Conservation (phyloP, 345 rosid species). For the Cardamine chenopodiifolia region DNA sequence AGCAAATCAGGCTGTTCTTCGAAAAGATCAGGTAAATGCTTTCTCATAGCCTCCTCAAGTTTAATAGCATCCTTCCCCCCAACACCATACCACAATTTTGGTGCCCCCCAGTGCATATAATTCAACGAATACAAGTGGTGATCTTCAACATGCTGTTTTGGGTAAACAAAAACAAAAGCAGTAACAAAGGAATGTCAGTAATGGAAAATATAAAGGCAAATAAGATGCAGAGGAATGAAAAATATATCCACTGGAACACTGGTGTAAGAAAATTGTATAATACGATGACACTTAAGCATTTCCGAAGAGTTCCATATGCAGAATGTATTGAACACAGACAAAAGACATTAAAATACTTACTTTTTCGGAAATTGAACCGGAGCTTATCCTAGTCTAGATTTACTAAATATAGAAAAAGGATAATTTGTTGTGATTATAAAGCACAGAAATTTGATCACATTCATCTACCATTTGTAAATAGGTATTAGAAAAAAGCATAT, state of each 20-base stretch:
- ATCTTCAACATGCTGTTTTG: constrained; percentile 94
- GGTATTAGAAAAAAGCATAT: constrained; percentile 9
- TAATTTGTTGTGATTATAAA: background rate
- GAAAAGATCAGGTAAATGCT: constrained; percentile 89
- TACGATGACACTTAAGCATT: constrained; percentile 2
- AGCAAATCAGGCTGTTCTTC: constrained; percentile 98
- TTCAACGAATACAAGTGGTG: constrained; percentile 96
- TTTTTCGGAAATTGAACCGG: background rate
- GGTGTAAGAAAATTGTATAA: background rate
- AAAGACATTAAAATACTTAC: background rate
- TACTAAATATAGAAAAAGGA: background rate
- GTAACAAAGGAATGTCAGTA: constrained; percentile 18
- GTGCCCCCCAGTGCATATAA: constrained; percentile 98
- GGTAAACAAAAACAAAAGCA: constrained; percentile 22
- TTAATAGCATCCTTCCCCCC: constrained; percentile 76
- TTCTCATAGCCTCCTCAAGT: constrained; percentile 90
- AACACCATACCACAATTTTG: constrained; percentile 97
- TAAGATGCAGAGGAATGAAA: background rate
- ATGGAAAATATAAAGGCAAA: background rate
- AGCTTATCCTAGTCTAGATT: constrained; percentile 1
- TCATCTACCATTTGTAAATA: constrained; percentile 23
- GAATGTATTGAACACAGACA: background rate
- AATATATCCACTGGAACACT: background rate
- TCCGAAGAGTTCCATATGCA: constrained; percentile 13
- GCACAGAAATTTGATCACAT: background rate